Percentiles rank a stretch among this genome's conserved stretches.
Conservation (phyloP, 1,284 basidiomycete species). For the Mycena citricolor region DNA sequence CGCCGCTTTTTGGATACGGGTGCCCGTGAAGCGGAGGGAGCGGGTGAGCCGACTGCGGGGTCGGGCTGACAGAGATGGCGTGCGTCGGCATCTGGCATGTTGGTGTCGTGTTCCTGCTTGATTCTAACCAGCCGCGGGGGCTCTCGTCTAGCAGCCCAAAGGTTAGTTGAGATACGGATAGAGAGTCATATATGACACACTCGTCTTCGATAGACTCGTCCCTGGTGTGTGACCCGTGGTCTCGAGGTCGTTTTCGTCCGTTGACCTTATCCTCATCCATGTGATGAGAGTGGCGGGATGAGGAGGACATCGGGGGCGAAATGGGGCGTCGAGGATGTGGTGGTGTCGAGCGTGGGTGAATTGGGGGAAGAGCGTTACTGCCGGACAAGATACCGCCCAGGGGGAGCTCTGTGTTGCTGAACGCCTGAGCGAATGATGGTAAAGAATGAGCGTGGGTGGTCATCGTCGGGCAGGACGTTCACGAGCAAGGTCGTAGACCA, state of each 20-base stretch:
- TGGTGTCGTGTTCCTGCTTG: constrained; percentile 63
- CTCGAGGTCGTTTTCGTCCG: constrained; percentile 49
- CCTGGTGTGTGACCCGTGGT: constrained; percentile 38
- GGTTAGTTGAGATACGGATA: constrained; percentile 24
- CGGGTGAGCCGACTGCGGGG: constrained; percentile 38
- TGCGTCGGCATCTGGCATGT: constrained; percentile 41
- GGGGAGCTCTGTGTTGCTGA: constrained; percentile 50
- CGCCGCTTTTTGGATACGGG: constrained; percentile 71
- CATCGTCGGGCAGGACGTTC: constrained; percentile 23
- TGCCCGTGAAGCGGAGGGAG: constrained; percentile 42
- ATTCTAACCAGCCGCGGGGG: constrained; percentile 51
- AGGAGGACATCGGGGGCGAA: constrained; percentile 31
- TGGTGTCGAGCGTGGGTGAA: constrained; percentile 44
- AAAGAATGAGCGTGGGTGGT: constrained; percentile 55
- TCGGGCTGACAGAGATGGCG: too few relatives aligned
- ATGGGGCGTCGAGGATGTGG: constrained; percentile 34
- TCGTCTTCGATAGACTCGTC: constrained; percentile 37
- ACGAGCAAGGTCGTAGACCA: constrained; percentile 8
- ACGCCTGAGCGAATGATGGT: constrained; percentile 73
- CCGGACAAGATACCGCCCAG: constrained; percentile 44
- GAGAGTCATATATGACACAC: constrained; percentile 35
- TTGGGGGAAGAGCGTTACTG: constrained; percentile 63
- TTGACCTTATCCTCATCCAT: constrained; percentile 31
- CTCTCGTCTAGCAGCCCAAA: constrained; percentile 33
- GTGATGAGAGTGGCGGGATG: constrained; percentile 28